A percentile compares a stretch with the other conserved stretches of the same genome.
These are phyloP conservation scores for Pleomassaria siparia DNA, from an alignment of 2,329 filamentous ascomycete genomes.

Conservation along the genomic window DNA sequence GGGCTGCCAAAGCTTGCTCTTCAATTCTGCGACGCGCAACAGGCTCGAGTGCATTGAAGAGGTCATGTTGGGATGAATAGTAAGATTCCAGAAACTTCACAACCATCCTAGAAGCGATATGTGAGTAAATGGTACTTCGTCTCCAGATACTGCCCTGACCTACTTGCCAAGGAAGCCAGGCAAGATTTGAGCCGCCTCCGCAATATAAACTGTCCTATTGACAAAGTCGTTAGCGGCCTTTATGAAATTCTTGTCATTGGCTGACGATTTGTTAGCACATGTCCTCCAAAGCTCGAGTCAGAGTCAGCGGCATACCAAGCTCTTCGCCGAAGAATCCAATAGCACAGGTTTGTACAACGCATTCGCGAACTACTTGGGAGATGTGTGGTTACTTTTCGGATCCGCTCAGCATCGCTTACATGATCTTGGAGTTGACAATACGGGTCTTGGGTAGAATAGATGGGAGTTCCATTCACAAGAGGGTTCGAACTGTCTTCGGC, in stretches of 20 bases:
- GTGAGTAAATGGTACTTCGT: not conserved
- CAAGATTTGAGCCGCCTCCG: conserved; percentile 24
- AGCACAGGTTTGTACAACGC: conserved; percentile 16
- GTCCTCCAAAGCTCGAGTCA: not conserved
- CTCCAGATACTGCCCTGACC: not conserved
- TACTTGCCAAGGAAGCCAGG: conserved; percentile 16
- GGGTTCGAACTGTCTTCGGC: too few species aligned
- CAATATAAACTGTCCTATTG: conserved; percentile 23
- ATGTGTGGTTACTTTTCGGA: not conserved
- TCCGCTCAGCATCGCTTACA: not conserved
- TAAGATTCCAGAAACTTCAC: not conserved
- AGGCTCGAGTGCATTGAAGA: conserved; percentile 16
- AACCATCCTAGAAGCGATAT: not conserved
- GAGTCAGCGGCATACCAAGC: conserved; percentile 6
- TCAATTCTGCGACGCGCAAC: conserved; percentile 16
- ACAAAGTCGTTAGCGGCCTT: conserved; percentile 19
- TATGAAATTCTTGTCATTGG: conserved; percentile 27
- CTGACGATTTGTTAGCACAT: conserved; percentile 3
- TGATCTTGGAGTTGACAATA: not conserved
- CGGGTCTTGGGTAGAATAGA: too few species aligned
- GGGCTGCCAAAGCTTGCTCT: conserved; percentile 12
- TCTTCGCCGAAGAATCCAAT: conserved; percentile 20
- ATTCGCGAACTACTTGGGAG: conserved; percentile 15
- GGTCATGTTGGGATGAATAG: conserved; percentile 7
- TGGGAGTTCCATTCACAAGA: too few species aligned